A percentile compares a stretch with the other conserved stretches of the same genome.
Conservation (phyloP, 164 flowering plant species). For the Berberis vulgaris region DNA sequence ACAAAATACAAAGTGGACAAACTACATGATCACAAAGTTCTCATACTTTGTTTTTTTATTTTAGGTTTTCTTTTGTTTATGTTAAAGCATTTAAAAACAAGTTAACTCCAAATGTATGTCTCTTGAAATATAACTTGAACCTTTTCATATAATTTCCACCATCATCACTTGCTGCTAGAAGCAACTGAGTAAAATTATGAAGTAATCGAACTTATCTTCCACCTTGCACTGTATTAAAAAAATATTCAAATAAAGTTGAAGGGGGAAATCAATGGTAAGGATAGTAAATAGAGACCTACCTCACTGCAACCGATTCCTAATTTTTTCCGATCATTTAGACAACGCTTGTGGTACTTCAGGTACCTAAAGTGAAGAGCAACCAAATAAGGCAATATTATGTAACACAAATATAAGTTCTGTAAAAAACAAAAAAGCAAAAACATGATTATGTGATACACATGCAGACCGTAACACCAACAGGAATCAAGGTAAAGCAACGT, state of each 20-base stretch:
- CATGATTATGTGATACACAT: background rate
- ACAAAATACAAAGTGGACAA: no score
- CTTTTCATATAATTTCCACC: no score
- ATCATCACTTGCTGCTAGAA: no score
- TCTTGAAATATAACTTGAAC: no score
- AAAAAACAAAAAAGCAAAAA: background rate
- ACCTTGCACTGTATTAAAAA: background rate
- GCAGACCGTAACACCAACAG: no score
- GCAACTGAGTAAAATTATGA: no score
- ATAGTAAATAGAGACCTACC: constrained; percentile 31
- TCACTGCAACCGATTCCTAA: constrained; percentile 94
- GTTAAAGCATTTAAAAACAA: no score
- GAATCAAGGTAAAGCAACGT: constrained; percentile 4
- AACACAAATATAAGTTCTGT: background rate
- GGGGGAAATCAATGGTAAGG: background rate
- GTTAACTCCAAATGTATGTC: no score
- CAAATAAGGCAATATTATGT: background rate
- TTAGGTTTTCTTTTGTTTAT: no score
- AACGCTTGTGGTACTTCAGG: constrained; percentile 70
- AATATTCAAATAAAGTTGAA: background rate
- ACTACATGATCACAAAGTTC: no score
- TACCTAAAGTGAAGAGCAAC: constrained; percentile 46
- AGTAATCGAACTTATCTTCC: no score
- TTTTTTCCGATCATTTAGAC: constrained; percentile 81
- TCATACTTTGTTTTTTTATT: no score